phyloP scores from a whole-genome alignment of 2,329 filamentous ascomycete species.

The Xylariaceae sp. region DNA sequence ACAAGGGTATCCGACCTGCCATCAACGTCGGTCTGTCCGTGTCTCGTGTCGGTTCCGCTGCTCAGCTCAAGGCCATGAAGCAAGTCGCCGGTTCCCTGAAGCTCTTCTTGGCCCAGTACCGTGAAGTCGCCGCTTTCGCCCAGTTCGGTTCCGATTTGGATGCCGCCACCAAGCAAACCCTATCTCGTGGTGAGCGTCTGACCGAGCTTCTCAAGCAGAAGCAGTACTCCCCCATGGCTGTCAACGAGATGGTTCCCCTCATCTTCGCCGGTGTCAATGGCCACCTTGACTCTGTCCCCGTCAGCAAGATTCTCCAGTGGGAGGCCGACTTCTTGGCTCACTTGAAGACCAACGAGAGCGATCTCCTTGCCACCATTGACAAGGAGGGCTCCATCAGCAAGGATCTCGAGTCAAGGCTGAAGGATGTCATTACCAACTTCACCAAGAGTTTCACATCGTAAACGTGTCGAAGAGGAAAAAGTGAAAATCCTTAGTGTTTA shows the following conservation, averaged over 20 bases:
- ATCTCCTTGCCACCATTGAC: conserved; percentile 80
- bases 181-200: conserved; percentile 95
- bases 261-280: conserved; percentile 99
- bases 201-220: conserved; percentile 99
- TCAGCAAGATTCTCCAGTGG: conserved; percentile 88
- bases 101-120: conserved; percentile 99
- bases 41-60: conserved; percentile 98
- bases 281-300: conserved; percentile 82
- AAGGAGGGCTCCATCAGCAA: conserved; percentile 96
- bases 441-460: conserved; percentile 84
- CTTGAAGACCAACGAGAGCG: conserved; percentile 85
- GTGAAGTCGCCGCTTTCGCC: conserved; percentile 98
- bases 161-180: conserved; percentile 97
- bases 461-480: conserved; percentile 36
- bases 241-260: conserved; percentile 99
- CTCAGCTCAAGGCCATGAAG: conserved; percentile 99
- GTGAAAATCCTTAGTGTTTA: conserved; percentile 41
- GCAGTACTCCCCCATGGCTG: conserved; percentile 97
- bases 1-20: conserved; percentile 99
- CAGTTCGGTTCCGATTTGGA: conserved; percentile 99
- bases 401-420: conserved; percentile 80
- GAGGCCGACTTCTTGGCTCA: conserved; percentile 91
- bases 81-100: conserved; percentile 99
- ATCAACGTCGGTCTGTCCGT: conserved; percentile 99
- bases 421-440: conserved; percentile 73